Evolutionary conservation across 192 early-diverging fungal genomes (phyloP), one percentile per base, ranked within the genome.

Genomic region (Backusella tarrabulga): DNA sequence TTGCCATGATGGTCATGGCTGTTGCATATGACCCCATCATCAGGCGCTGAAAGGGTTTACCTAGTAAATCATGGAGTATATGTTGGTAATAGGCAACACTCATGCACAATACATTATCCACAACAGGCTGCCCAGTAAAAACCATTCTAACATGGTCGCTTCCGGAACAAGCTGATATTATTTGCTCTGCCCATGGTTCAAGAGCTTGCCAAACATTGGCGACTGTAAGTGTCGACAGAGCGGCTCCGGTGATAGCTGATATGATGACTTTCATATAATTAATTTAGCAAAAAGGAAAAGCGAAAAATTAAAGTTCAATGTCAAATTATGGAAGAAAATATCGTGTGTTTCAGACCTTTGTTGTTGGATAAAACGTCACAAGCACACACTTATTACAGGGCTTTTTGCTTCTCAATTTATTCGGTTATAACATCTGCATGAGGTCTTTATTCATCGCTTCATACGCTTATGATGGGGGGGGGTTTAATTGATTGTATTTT

Each of bases 11-110:
- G 4, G 34, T 67, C 36, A 41, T 34, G 7, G 34, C 44, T 7
- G 76, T 72, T 3, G 26, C 76, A 17, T 72, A 41, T 1, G 70
- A 11, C 5, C 35, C 76, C 46, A 71, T 35, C 19, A 60, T 36
- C 3, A 77, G 35, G 19, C 35, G 70, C 19, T 35, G 38, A 14
- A 77, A 19, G 3, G 71, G 44, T 1, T 66, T 23, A 38, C 76
- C 76, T 38, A 77, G 12, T 6, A 40, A 26, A 72, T 77, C 76
- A 21, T 63, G 34, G 17, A 77, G 26, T 9, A 38, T 36, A 23
- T 66, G 76, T 44, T 77, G 76, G 21, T 42, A 60, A 40, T 66
- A 72, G 6, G 32, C 32, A 17, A 77, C 56, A 11, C 19, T 21
- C 8, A 66, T 41, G 42, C 76, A 77, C 3, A 77, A 19, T 0